These are phyloP conservation scores for Tillandsia fasciculata DNA, from an alignment of 176 grass and related monocot species.

Conservation along the genomic window DNA sequence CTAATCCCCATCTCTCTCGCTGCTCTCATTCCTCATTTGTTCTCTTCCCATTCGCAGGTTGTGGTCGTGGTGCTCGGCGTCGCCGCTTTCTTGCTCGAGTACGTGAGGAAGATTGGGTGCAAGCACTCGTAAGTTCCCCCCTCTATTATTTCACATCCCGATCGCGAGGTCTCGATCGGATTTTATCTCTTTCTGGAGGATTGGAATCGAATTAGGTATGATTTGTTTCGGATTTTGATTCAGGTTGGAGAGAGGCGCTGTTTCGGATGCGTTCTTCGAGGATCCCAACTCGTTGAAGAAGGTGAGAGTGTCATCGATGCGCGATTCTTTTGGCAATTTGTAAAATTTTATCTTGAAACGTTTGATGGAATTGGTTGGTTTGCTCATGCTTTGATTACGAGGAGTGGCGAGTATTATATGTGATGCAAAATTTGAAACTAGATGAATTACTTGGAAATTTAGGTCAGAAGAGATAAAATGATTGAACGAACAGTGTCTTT, in stretches of 20 bases:
- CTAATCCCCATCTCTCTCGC: neutral
- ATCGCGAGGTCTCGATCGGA: neutral
- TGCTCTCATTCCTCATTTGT: neutral
- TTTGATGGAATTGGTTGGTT: too few species aligned
- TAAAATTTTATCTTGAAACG: neutral
- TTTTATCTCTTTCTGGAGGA: constrained; percentile 1
- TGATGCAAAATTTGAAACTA: too few species aligned
- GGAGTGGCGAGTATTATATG: too few species aligned
- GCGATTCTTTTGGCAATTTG: neutral
- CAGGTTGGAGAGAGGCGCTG: constrained; percentile 56
- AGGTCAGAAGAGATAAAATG: too few species aligned
- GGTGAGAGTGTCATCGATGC: constrained; percentile 20
- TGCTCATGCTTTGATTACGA: too few species aligned
- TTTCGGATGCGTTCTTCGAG: constrained; percentile 67
- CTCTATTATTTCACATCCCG: neutral
- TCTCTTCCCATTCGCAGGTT: constrained; percentile 30
- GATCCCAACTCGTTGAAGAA: constrained; percentile 89
- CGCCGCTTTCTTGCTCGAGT: constrained; percentile 71
- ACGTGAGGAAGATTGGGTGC: constrained; percentile 80
- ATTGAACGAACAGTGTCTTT: too few species aligned
- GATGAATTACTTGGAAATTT: too few species aligned
- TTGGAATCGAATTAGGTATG: constrained; percentile 7
- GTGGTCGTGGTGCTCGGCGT: constrained; percentile 28
- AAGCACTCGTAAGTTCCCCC: constrained; percentile 52
- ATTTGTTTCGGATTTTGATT: constrained; percentile 18